phyloP scores from a whole-genome alignment of 192 early-diverging fungal species.

The Lunasporangiospora selenospora region DNA sequence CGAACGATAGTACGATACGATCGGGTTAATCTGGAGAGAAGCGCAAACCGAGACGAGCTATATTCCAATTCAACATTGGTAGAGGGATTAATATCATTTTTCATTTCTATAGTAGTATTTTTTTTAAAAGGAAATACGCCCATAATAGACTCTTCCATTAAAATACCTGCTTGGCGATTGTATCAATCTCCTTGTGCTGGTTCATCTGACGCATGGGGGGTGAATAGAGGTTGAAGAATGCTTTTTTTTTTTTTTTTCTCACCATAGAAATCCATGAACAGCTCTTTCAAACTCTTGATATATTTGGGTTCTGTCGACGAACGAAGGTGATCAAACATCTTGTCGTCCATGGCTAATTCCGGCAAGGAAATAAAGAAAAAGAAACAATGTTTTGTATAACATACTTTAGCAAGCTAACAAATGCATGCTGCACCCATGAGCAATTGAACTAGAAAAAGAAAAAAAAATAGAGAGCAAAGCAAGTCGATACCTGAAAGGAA shows the following conservation, averaged over 20 bases:
- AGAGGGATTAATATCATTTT: slow-evolving; percentile 65
- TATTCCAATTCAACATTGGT: slow-evolving; percentile 55
- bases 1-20: slow-evolving; percentile 90
- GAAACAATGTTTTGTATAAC: neutral
- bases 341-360: slow-evolving; percentile 56
- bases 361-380: neutral
- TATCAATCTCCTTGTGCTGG: slow-evolving; percentile 25
- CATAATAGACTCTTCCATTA: too few relatives aligned
- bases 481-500: slow-evolving; percentile 59
- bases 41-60: slow-evolving; percentile 89
- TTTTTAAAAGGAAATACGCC: too few relatives aligned
- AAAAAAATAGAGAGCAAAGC: neutral
- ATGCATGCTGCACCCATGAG: neutral
- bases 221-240: slow-evolving; percentile 45
- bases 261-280: slow-evolving; percentile 88
- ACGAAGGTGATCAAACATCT: slow-evolving; percentile 66
- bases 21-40: slow-evolving; percentile 89
- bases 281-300: slow-evolving; percentile 77
- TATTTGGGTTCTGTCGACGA: slow-evolving; percentile 61
- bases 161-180: slow-evolving; percentile 38
- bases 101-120: slow-evolving; percentile 42
- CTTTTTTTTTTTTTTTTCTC: slow-evolving; percentile 23
- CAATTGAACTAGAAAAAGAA: neutral
- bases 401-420: neutral
- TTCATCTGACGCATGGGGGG: slow-evolving; percentile 21